Evolutionary conservation across 1,284 basidiomycete species (phyloP), one percentile per base, ranked within the genome.

Genomic region (Cutaneotrichosporon sp.): DNA sequence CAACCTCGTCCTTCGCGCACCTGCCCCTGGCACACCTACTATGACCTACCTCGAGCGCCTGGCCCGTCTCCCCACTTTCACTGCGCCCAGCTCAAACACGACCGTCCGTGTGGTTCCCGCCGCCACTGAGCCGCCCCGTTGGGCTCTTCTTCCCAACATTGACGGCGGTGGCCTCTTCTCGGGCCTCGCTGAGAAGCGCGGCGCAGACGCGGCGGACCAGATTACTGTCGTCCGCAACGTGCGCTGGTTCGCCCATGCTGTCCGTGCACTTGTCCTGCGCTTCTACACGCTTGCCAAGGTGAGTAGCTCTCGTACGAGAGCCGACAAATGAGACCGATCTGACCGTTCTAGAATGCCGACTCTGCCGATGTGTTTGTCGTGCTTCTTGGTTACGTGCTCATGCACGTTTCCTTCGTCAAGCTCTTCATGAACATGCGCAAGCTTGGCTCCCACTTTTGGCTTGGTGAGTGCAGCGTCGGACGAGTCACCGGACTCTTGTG

Each of bases 361-460:
- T 94, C 92, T 4, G 87, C 96, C 26, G 96, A 99, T 80, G 97
- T 99, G 74, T 85, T 96, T 61, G 89, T 98, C 70, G 92, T 99
- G 74, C 86, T 98, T n/a, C 86, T 90, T 6, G 97, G 95, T 32
- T 99, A 99, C 81, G 81, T 96, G 59, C 84, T 98, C 64, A 99
- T 99, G 96, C 95, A 98, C 82, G 85, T 85, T 32, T 96, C 95
- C 1, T 98, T 99, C 82, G 88, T 93, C 79, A 89, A 93, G 64
- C 85, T 97, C 49, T 90, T 95, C 82, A 83, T 89, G 70, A 89
- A 91, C 70, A 92, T 92, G 71, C 87, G 92, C 56, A 88, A 89
- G 36, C 85, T 97, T 36, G 92, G 92, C 26, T 91, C 89, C 60
- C 90, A 89, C 75, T 92, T 96, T 70, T 95, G 91, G 89, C 86